Evolutionary conservation across 2,329 filamentous ascomycete species (phyloP), one percentile per base, ranked within the genome.

Genomic region (Fusarium illudens): DNA sequence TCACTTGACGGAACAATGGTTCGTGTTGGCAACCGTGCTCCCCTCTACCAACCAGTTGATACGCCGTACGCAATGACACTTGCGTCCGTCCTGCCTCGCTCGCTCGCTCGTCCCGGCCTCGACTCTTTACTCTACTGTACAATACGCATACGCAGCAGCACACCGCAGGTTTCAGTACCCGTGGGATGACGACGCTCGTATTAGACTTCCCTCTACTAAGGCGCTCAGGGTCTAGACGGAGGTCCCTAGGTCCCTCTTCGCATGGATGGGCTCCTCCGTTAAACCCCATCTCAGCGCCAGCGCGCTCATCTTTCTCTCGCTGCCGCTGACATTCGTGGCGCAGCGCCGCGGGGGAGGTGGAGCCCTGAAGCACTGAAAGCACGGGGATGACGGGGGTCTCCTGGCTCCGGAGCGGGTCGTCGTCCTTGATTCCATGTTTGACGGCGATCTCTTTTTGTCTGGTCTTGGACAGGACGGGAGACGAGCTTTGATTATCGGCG

Each of bases 321-420:
- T 61, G 52, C 62, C 67, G 57, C 59, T 65, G 56, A 67, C 61
- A 65, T 48, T 58, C 65, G 70, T 72, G 70, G 70, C 70, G 70
- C 68, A 72, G 70, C 54, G 56, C 55, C 58, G 56, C 53, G 51
- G 36, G 53, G 42, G 29, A 49, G 48, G 64, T 71, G 69, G 69
- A 67, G 60, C 39, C 34, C 42, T 62, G 57, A 52, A 63, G 60
- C 54, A 52, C 39, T 50, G 57, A 55, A 48, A 48, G 58, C 66
- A 66, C 29, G 32, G 58, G 53, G 34, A 36, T 44, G 60, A 25
- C 46, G 49, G 56, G 58, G 65, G 33, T 36, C 48, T 51, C 30
- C 29, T 54, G 65, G 57, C 32, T 49, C 27, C 17, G 37, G 25
- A 44, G 60, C 50, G 48, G 48, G 37, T 20, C 46, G 17, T n/a